Percentiles rank a stretch among this genome's conserved stretches.
Conservation (phyloP, 148 eudicot species). For the Mesembryanthemum crystallinum region DNA sequence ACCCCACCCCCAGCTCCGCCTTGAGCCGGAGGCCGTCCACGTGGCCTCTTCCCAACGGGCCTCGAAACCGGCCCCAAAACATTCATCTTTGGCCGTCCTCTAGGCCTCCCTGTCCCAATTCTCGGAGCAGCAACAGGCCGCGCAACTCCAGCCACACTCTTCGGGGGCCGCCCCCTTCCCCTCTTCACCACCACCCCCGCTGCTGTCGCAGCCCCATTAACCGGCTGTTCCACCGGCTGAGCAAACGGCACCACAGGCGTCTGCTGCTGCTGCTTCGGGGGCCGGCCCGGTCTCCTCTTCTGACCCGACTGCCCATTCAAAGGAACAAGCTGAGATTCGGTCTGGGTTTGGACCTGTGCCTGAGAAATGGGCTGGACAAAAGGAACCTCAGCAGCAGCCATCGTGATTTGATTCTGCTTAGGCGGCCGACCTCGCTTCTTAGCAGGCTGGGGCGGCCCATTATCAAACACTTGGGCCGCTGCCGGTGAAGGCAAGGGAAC, state of each 20-base stretch:
- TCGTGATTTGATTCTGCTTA: conserved; percentile 10
- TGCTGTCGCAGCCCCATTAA: not conserved
- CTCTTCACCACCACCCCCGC: conserved; percentile 2
- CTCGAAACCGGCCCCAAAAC: conserved; percentile 13
- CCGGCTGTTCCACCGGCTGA: not conserved
- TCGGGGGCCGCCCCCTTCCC: conserved; percentile 32
- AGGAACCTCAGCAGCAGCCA: conserved; percentile 27
- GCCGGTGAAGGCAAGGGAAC: too few relatives aligned
- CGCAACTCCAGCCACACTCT: not conserved
- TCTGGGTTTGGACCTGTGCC: not conserved
- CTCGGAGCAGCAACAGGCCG: not conserved
- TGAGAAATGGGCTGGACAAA: conserved; percentile 23
- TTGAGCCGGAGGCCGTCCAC: conserved; percentile 57
- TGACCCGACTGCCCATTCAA: not conserved
- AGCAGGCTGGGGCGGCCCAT: conserved; percentile 10
- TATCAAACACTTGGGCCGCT: not conserved
- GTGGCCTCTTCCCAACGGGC: conserved; percentile 14
- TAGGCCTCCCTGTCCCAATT: conserved; percentile 24
- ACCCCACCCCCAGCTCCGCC: conserved; percentile 14
- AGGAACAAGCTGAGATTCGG: too few relatives aligned
- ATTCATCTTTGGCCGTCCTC: conserved; percentile 50
- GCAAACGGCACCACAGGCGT: conserved; percentile 9
- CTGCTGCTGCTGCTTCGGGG: not conserved
- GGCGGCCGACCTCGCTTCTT: conserved; percentile 61
- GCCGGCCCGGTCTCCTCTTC: conserved; percentile 11